Percentiles rank a stretch among this genome's conserved stretches.
phyloP scores from a whole-genome alignment of 805 yeast species.

The Yarrowia bubula region DNA sequence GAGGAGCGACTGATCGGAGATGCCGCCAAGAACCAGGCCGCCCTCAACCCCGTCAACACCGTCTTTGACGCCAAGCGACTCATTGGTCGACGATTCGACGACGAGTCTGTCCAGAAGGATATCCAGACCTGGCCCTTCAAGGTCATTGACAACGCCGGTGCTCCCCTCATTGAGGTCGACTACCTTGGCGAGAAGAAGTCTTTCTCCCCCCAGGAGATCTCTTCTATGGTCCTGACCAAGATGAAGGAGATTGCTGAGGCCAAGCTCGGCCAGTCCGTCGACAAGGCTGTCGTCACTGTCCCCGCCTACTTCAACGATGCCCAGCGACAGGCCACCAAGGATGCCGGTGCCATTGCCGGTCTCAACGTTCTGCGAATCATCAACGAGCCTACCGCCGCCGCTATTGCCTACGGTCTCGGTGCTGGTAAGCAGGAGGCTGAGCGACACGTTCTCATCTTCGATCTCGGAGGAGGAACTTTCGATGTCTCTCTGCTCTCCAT shows the following conservation, averaged over 20 bases:
- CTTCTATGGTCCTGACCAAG: conserved; percentile 87
- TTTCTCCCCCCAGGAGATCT: conserved; percentile 92
- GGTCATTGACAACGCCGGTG: conserved; percentile 68
- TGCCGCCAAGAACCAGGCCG: conserved; percentile 97
- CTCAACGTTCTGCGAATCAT: conserved; percentile 80
- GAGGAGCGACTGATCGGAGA: conserved; percentile 93
- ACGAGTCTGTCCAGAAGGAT: conserved; percentile 82
- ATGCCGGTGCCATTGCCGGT: conserved; percentile 85
- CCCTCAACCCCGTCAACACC: conserved; percentile 87
- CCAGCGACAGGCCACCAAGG: conserved; percentile 88
- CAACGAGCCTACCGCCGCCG: conserved; percentile 94
- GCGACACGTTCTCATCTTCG: conserved; percentile 87
- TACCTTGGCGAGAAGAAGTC: conserved; percentile 80
- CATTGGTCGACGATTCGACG: conserved; percentile 85
- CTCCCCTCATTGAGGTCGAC: conserved; percentile 79
- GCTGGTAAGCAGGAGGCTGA: conserved; percentile 79
- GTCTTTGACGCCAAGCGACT: conserved; percentile 86
- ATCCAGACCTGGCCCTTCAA: conserved; percentile 92
- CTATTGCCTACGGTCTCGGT: conserved; percentile 95
- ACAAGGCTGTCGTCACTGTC: conserved; percentile 82
- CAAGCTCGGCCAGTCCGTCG: conserved; percentile 73
- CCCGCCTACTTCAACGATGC: conserved; percentile 89
- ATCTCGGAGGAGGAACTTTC: conserved; percentile 97
- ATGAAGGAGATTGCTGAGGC: conserved; percentile 87
- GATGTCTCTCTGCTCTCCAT: conserved; percentile 90